phyloP scores from a whole-genome alignment of 1,139 yeast genomes.

The Candida gigantensis region DNA sequence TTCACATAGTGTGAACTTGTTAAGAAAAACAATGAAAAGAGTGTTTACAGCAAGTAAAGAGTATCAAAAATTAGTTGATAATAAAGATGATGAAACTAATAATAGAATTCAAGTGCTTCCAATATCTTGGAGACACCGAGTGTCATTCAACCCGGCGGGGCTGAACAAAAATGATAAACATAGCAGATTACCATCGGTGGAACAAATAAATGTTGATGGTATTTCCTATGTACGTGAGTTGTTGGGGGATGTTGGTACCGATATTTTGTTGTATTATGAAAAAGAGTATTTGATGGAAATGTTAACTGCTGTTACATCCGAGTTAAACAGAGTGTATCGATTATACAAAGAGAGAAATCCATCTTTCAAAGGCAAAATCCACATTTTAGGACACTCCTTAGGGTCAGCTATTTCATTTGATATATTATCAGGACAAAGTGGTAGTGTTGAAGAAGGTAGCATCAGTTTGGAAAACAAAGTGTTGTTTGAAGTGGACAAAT shows the following conservation, averaged over 20 bases:
- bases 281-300: constrained; percentile 67
- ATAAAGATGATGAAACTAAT: constrained; percentile 26
- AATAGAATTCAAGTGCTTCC: constrained; percentile 76
- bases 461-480: constrained; percentile 36
- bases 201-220: constrained; percentile 76
- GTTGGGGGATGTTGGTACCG: constrained; percentile 84
- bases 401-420: constrained; percentile 89
- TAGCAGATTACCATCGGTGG: constrained; percentile 59
- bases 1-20: constrained; percentile 76
- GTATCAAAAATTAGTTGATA: constrained; percentile 36
- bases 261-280: constrained; percentile 85
- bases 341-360: constrained; percentile 68
- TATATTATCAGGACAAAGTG: constrained; percentile 61
- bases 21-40: constrained; percentile 63
- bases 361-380: constrained; percentile 73
- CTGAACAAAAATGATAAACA: constrained; percentile 31
- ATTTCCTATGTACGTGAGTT: constrained; percentile 74
- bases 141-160: constrained; percentile 58
- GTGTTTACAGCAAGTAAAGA: constrained; percentile 51
- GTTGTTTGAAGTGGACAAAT: constrained; percentile 72
- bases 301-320: constrained; percentile 62
- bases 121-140: constrained; percentile 73
- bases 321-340: constrained; percentile 68
- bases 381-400: constrained; percentile 85
- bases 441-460: constrained; percentile 20